A percentile compares a stretch with the other conserved stretches of the same genome.
Evolutionary conservation across 306 rosid genomes (phyloP).

Genomic region (Datisca glomerata): DNA sequence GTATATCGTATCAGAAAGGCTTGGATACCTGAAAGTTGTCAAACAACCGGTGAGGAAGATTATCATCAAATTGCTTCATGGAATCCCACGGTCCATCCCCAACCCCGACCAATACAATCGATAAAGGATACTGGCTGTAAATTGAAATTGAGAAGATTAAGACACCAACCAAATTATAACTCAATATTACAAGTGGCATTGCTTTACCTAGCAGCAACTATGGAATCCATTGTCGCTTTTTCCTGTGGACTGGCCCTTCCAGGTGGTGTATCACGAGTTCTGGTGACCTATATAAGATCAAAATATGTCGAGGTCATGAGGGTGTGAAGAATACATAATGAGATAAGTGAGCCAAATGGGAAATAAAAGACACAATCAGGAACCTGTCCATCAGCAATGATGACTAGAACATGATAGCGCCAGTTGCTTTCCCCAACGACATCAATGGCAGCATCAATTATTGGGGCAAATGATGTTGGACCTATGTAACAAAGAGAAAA

Average conservation of each 20-base stretch:
- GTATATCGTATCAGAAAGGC: too few relatives aligned
- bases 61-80: constrained; percentile 76
- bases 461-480: constrained; percentile 91
- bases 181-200: constrained; percentile 6
- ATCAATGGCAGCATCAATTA: constrained; percentile 75
- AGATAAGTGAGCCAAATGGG: constrained; percentile 4
- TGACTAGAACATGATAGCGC: constrained; percentile 96
- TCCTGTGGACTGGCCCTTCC: constrained; percentile 73
- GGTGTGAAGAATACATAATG: background rate
- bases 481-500: constrained; percentile 42
- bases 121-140: constrained; percentile 68
- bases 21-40: constrained; percentile 86
- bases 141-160: constrained; percentile 15
- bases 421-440: constrained; percentile 64
- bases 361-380: constrained; percentile 9
- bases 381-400: constrained; percentile 98
- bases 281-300: constrained; percentile 41
- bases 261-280: constrained; percentile 50
- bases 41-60: constrained; percentile 65
- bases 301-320: constrained; percentile 5
- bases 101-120: constrained; percentile 87
- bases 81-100: constrained; percentile 99
- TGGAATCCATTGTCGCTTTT: constrained; percentile 60
- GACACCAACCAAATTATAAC: constrained; percentile 12
- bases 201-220: constrained; percentile 79